These are phyloP conservation scores for Gossypium gossypioides DNA, from an alignment of 441 rosid species.

Conservation along the genomic window DNA sequence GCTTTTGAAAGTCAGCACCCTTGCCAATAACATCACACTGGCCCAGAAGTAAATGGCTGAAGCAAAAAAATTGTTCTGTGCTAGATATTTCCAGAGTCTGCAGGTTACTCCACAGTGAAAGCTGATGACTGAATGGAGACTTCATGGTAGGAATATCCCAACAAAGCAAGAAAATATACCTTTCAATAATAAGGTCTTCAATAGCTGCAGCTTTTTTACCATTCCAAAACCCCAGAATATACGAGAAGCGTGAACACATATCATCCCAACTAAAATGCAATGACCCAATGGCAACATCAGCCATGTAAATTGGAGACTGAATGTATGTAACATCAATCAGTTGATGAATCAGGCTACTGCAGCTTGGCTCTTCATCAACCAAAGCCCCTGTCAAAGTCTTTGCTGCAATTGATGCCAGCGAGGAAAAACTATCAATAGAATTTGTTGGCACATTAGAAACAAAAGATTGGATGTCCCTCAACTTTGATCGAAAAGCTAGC, in stretches of 20 bases:
- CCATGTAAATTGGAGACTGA: slow-evolving; percentile 53
- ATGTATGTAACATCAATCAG: slow-evolving; percentile 61
- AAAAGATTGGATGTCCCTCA: slow-evolving; percentile 58
- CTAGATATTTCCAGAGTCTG: slow-evolving; percentile 42
- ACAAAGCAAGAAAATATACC: slow-evolving; percentile 81
- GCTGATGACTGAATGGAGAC: slow-evolving; percentile 28
- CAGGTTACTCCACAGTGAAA: slow-evolving; percentile 33
- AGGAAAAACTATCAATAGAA: slow-evolving; percentile 52
- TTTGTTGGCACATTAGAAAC: slow-evolving; percentile 35
- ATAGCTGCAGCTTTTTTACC: slow-evolving; percentile 57
- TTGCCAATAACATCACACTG: slow-evolving; percentile 36
- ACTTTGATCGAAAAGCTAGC: slow-evolving; percentile 61
- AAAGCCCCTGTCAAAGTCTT: slow-evolving; percentile 45
- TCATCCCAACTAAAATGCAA: slow-evolving; percentile 51
- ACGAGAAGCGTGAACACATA: slow-evolving; percentile 45
- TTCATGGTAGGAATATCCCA: slow-evolving; percentile 60
- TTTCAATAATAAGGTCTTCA: slow-evolving; percentile 88
- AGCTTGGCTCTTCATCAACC: slow-evolving; percentile 54
- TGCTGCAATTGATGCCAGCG: slow-evolving; percentile 57
- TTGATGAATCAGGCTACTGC: slow-evolving; percentile 52
- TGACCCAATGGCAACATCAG: slow-evolving; percentile 44
- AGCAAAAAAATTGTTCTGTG: slow-evolving; percentile 43
- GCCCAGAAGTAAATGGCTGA: slow-evolving; percentile 50
- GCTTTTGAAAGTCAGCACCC: slow-evolving; percentile 32
- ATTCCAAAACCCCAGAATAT: slow-evolving; percentile 75